Conservation (phyloP, 2,329 filamentous ascomycete species). For the Harringtonia lauricola region DNA sequence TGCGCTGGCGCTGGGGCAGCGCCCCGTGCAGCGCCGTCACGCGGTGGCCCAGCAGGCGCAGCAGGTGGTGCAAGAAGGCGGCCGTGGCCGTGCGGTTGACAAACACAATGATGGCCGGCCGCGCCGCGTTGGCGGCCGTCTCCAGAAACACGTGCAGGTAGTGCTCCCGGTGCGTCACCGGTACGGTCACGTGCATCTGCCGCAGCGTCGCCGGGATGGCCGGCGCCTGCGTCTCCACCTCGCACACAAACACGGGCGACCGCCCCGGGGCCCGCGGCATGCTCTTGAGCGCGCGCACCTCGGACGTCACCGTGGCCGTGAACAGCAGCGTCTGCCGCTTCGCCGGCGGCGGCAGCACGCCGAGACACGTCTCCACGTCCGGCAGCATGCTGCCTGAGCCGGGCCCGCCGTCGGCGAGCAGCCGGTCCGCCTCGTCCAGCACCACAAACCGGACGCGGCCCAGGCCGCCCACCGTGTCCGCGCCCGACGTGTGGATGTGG, state of each 20-base stretch:
- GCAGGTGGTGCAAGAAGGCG: conserved; percentile 76
- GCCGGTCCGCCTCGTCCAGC: conserved; percentile 87
- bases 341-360: conserved; percentile 63
- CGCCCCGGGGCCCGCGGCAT: conserved; percentile 59
- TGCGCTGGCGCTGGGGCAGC: conserved; percentile 74
- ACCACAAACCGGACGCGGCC: conserved; percentile 75
- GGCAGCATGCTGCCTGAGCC: conserved; percentile 82
- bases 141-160: conserved; percentile 84
- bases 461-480: conserved; percentile 79
- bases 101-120: conserved; percentile 87
- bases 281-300: conserved; percentile 78
- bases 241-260: conserved; percentile 76
- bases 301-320: conserved; percentile 88
- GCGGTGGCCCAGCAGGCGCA: conserved; percentile 76
- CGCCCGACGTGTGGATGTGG: conserved; percentile 82
- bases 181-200: conserved; percentile 80
- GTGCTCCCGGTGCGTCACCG: conserved; percentile 86
- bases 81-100: conserved; percentile 87
- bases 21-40: conserved; percentile 86
- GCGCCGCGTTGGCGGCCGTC: conserved; percentile 63
- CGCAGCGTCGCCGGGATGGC: conserved; percentile 71
- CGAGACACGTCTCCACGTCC: conserved; percentile 81
- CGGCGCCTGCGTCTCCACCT: conserved; percentile 65
- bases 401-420: conserved; percentile 45
- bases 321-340: conserved; percentile 90